A percentile compares a stretch with the other conserved stretches of the same genome.
These are phyloP conservation scores for Clathrospora elynae DNA, from an alignment of 2,329 filamentous ascomycete genomes.

Conservation along the genomic window DNA sequence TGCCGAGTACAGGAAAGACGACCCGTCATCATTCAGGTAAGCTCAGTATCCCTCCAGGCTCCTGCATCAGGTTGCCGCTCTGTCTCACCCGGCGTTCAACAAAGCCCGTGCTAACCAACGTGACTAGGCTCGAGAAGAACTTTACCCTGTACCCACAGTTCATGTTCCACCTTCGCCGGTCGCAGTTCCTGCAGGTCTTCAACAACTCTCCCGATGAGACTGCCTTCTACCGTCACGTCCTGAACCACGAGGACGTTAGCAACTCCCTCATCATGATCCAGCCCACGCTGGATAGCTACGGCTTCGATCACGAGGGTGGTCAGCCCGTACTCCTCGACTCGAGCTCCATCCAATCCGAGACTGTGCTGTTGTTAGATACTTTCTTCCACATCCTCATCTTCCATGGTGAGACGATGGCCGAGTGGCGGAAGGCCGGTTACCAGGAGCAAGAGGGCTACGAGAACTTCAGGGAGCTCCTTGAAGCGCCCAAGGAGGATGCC, in stretches of 20 bases:
- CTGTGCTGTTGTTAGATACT: constrained; percentile 91
- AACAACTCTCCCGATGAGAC: constrained; percentile 99
- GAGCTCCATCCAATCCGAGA: constrained; percentile 91
- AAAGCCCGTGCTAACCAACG: constrained; percentile 4
- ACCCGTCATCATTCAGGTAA: constrained; percentile 85
- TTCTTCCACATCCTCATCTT: constrained; percentile 99
- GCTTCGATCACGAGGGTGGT: constrained; percentile 91
- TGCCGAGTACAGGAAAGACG: constrained; percentile 97
- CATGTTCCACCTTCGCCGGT: constrained; percentile 98
- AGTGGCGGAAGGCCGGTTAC: constrained; percentile 97
- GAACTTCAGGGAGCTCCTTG: constrained; percentile 85
- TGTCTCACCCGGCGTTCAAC: no score
- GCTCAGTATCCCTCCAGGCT: no score
- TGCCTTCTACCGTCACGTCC: constrained; percentile 95
- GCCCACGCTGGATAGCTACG: constrained; percentile 95
- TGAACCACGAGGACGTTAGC: constrained; percentile 96
- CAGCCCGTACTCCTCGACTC: constrained; percentile 95
- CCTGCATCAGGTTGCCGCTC: no score
- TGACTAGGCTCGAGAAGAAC: constrained; percentile 80
- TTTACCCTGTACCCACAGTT: constrained; percentile 99
- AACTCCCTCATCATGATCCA: constrained; percentile 99
- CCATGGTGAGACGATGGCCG: constrained; percentile 95
- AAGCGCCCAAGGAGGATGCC: constrained; percentile 95
- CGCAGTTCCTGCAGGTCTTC: constrained; percentile 98
- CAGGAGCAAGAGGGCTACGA: constrained; percentile 98